A percentile compares a stretch with the other conserved stretches of the same genome.
These are phyloP conservation scores for Brassica rapa DNA, from an alignment of 345 rosid genomes.

Conservation along the genomic window DNA sequence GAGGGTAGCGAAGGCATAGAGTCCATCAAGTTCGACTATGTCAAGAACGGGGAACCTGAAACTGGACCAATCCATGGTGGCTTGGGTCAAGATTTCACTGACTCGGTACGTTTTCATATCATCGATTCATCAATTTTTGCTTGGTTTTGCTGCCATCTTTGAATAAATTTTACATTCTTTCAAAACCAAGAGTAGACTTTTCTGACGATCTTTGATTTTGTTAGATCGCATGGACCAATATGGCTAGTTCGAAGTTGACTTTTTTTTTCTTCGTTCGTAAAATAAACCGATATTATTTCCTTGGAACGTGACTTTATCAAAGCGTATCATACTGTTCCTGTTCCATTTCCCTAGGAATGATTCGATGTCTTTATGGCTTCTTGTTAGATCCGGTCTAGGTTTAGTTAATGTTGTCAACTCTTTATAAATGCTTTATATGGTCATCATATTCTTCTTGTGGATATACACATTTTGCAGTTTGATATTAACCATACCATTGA, in stretches of 20 bases:
- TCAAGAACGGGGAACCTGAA: not conserved
- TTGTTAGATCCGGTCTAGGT: conserved; percentile 1
- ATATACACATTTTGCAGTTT: conserved; percentile 18
- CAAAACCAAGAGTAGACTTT: too few relatives aligned
- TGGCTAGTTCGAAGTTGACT: not conserved
- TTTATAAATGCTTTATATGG: not conserved
- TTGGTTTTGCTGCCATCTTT: not conserved
- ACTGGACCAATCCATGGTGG: conserved; percentile 14
- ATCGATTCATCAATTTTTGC: not conserved
- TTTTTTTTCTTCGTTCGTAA: not conserved
- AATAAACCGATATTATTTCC: not conserved
- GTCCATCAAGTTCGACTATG: conserved; percentile 27
- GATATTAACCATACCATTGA: conserved; percentile 13
- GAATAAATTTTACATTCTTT: too few relatives aligned
- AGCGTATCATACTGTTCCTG: not conserved
- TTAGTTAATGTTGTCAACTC: not conserved
- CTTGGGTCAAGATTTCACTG: not conserved
- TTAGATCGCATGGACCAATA: not conserved
- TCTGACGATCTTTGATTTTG: not conserved
- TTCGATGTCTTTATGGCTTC: not conserved
- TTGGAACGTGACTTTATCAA: not conserved
- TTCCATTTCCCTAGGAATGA: not conserved
- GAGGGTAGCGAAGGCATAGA: conserved; percentile 9
- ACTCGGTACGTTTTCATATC: conserved; percentile 10
- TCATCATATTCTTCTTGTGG: not conserved